A percentile compares a stretch with the other conserved stretches of the same genome.
Conservation (phyloP, 2,329 filamentous ascomycete genomes). For the Pseudogymnoascus sp. region DNA sequence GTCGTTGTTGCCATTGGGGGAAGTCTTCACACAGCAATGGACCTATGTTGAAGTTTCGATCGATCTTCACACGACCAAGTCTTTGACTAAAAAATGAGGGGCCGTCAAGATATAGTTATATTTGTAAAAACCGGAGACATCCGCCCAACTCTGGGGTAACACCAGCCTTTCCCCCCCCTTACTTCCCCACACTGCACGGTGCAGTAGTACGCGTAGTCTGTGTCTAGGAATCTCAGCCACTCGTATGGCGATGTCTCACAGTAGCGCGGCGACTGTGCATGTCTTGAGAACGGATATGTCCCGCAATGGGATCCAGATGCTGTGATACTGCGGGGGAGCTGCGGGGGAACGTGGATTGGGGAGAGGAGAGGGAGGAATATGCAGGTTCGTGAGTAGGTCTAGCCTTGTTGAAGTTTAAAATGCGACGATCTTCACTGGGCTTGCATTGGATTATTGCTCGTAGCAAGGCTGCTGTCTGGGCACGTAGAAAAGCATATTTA, state of each 20-base stretch:
- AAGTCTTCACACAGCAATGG: not conserved
- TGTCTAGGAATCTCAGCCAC: not conserved
- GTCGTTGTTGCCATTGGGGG: not conserved
- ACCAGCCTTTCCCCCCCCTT: not conserved
- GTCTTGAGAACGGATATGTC: not conserved
- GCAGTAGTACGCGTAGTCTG: not conserved
- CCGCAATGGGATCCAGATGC: not conserved
- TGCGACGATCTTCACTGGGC: not conserved
- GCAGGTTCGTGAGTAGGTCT: not conserved
- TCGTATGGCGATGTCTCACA: not conserved
- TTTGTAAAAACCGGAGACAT: not conserved
- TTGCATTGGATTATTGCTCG: not conserved
- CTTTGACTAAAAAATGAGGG: not conserved
- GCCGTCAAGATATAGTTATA: not conserved
- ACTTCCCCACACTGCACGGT: not conserved
- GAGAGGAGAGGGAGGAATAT: not conserved
- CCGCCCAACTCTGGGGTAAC: not conserved
- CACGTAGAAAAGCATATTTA: not conserved
- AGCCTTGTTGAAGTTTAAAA: not conserved
- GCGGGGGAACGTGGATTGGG: not conserved
- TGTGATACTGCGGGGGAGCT: not conserved
- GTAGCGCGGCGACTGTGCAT: not conserved
- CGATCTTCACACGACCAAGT: not conserved
- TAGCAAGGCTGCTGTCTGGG: not conserved
- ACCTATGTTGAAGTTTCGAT: not conserved